phyloP scores from a whole-genome alignment of 1,139 yeast genomes.

The Blastobotrys proliferans region DNA sequence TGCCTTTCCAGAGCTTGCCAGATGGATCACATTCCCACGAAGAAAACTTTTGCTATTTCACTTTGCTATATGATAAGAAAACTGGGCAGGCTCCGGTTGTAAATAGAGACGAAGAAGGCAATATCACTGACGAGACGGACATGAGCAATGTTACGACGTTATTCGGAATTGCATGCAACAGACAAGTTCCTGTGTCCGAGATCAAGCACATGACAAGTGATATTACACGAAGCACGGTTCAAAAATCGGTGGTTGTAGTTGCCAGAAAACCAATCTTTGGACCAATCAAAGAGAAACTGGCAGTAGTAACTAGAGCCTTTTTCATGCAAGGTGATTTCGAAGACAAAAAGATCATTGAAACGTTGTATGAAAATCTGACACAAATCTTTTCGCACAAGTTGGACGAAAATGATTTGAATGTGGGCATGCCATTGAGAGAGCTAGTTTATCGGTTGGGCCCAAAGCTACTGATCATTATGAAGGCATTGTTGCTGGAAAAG shows the following conservation, averaged over 20 bases:
- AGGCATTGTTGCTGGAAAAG: constrained; percentile 73
- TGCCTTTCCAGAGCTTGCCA: constrained; percentile 92
- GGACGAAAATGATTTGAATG: constrained; percentile 57
- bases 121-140: constrained; percentile 31
- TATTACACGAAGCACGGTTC: constrained; percentile 83
- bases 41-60: constrained; percentile 90
- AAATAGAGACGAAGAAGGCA: constrained; percentile 32
- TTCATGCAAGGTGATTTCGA: constrained; percentile 75
- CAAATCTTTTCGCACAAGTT: constrained; percentile 39
- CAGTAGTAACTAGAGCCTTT: constrained; percentile 83
- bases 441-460: constrained; percentile 57
- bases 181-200: constrained; percentile 69
- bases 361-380: constrained; percentile 69
- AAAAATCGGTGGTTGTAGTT: constrained; percentile 85
- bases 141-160: constrained; percentile 60
- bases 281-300: constrained; percentile 82
- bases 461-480: constrained; percentile 64
- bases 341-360: constrained; percentile 63
- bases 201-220: constrained; percentile 57
- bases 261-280: constrained; percentile 80
- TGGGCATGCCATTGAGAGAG: constrained; percentile 70
- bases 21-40: constrained; percentile 93
- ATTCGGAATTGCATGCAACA: constrained; percentile 90
- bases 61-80: constrained; percentile 68
- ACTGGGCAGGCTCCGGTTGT: constrained; percentile 45